Base-by-base conservation (phyloP, 1,284 basidiomycete species). In the Erythrobasidium hasegawianum region DNA sequence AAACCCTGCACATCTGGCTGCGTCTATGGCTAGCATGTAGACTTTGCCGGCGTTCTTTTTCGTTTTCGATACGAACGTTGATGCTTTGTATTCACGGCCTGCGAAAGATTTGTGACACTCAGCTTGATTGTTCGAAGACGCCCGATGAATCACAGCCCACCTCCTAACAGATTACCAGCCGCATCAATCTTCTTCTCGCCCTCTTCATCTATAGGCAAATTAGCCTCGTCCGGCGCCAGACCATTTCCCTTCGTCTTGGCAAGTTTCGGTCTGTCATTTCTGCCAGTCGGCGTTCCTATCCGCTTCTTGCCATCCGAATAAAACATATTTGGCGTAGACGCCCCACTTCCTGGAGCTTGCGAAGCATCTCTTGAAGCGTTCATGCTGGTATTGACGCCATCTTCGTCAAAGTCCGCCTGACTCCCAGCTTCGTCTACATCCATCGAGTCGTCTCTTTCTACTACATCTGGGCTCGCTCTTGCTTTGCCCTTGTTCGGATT, bases 11-110 rank as follows among this genome's bases (percentile, higher is more conserved):
- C 90, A 90, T 26, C 95, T 86, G 0, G 95, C 95, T 3, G 93
- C 94, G 75, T 98, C 95, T 70, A 98, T 97, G 10, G 95, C 91
- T 50, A 98, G 87, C 83, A 96, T 90, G 80, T 97, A 98, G 69
- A 86, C 82, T 57, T 88, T 84, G 56, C 90, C 84, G 4, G 90
- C 87, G 75, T 97, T 80, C 0, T 75, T 83, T 64, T 94, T 85
- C 57, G 84, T 84, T 0, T 90, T 87, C 1, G 93, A 85, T 14
- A 84, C 80, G 75, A 97, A 97, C 1, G 93, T 94, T 57, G 85
- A 81, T 0, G 91, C 85, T 78, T 94, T 96, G 82, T 91, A 97
- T 68, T 84, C 82, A 57, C 95, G 86, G 50, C 87, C 90, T 92
- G 72, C 11, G n/a, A n/a, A n/a, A n/a, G n/a, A n/a, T n/a, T n/a